Evolutionary conservation across 768 basidiomycete species (phyloP).

Genomic region (Mycena alexandri): DNA sequence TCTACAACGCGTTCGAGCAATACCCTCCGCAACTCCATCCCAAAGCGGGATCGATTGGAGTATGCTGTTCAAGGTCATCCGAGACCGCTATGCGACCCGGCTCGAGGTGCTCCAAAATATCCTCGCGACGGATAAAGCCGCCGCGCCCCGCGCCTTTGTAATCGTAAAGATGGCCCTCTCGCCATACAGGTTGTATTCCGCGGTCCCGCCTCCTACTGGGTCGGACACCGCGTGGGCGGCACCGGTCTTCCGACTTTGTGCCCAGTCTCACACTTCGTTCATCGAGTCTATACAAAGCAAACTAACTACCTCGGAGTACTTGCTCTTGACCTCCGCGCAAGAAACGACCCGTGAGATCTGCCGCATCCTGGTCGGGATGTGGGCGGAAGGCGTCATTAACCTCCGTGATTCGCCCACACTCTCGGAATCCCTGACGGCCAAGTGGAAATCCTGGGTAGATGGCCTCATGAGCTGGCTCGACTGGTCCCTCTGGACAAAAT

Average conservation of each 20-base stretch:
- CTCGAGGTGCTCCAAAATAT: slow-evolving; percentile 55
- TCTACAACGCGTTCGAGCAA: slow-evolving; percentile 43
- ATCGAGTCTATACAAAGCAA: slow-evolving; percentile 25
- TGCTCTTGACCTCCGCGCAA: slow-evolving; percentile 47
- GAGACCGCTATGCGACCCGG: slow-evolving; percentile 55
- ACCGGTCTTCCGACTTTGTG: slow-evolving; percentile 49
- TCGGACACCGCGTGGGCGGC: slow-evolving; percentile 46
- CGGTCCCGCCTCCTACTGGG: slow-evolving; percentile 29
- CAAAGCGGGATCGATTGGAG: slow-evolving; percentile 58
- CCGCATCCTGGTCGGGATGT: slow-evolving; percentile 58
- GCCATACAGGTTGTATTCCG: slow-evolving; percentile 47
- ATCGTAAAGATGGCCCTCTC: slow-evolving; percentile 45
- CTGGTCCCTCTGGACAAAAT: slow-evolving; percentile 65
- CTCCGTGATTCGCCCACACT: slow-evolving; percentile 12
- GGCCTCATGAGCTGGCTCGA: slow-evolving; percentile 64
- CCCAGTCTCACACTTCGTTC: slow-evolving; percentile 46
- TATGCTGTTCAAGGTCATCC: slow-evolving; percentile 50
- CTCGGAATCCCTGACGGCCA: slow-evolving; percentile 28
- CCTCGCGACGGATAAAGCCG: slow-evolving; percentile 40
- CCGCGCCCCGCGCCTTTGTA: slow-evolving; percentile 42
- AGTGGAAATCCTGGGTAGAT: slow-evolving; percentile 52
- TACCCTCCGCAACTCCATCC: slow-evolving; percentile 16
- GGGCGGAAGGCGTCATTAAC: slow-evolving; percentile 56
- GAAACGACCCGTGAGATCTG: slow-evolving; percentile 61
- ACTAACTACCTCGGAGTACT: slow-evolving; percentile 47